Evolutionary conservation across 176 grass and related monocot genomes (phyloP), one percentile per base, ranked within the genome.

Genomic region (Bonia amplexicaulis): DNA sequence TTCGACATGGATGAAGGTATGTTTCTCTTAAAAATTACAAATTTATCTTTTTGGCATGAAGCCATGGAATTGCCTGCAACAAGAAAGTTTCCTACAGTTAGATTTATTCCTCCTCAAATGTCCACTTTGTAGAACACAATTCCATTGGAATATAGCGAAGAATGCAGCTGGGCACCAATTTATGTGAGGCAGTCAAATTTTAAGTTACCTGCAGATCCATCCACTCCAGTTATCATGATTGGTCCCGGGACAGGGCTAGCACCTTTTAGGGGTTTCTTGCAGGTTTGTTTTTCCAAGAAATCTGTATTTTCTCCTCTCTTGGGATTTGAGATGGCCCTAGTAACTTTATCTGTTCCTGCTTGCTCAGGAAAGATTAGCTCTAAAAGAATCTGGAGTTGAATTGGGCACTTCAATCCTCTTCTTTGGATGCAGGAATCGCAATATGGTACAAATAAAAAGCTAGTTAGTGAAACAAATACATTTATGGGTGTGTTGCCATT

Each of bases 1-100:
- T 86, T 97, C 94, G 1, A 97, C 94, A 73, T 97, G 94, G 94
- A 97, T 97, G 94, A 97, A 97, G 85, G 94, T 97, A 82, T 10
- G 20, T 77, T 44, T 87, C 59, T 80, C 52, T 33, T 67, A 33
- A 59, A 64, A 48, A 27, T 22, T 82, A n/a, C 7, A 47, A 29
- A 9, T 54, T 81, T 48, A 9, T 46, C 20, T 58, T 37, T n/a
- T 23, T 59, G 29, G 15, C 23, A 53, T 69, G 14, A 76, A 80
- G 12, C 44, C 25, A 40, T 42, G 73, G 15, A 66, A 77, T 76
- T 82, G 6, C 54, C 25, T 86, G 19, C 49, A 61, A 48, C 11
- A 31, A 79, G 40, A 52, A 70, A 64, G 6, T 69, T 78, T 47
- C 51, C 35, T 69, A n/a, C 33, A 46, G 19, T 80, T 68, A 70